Base-by-base conservation (phyloP, 2,329 filamentous ascomycete genomes). In the Paecilomyces variotii region DNA sequence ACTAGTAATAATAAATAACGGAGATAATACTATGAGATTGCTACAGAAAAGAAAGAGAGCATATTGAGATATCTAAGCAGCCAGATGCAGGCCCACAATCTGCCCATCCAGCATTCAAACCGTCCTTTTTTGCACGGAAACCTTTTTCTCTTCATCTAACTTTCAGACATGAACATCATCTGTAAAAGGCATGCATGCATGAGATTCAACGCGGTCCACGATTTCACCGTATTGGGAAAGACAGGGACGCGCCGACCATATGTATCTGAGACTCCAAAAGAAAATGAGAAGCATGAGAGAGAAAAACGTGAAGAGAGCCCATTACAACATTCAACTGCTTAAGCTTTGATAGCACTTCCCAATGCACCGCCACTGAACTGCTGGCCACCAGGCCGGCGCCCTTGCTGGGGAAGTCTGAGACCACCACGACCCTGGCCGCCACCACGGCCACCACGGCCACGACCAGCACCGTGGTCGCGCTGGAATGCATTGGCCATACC, bases 401-500 rank as follows among this genome's bases (percentile, higher is more conserved):
- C 39, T 45, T 75, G 71, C 60, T 75, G 72, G 27, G 73, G 72
- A 19, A 75, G 56, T 59, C 73, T 67, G 35, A 69, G 60, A 50
- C 74, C 70, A 61, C 74, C 74, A 55, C 75, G 72, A 53, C 68
- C 69, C 53, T 72, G 67, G 61, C 73, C 74, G 55, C 67, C 67
- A 59, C 73, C 65, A 50, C 74, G 65, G 53, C 79, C 76, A 62
- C 85, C 80, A 57, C 84, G 80, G 50, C 88, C 87, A 77, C 85
- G 70, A 74, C 86, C 89, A 64, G 88, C 84, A 59, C 89, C 90
- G 64, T 90, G 89, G 80, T 96, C 91, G 74, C 93, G 82, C 82
- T 97, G 92, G 78, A 97, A 97, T 28, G 91, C 93, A 71, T 96
- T 96, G 60, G 90, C 87, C 66, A 92, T 96, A 68, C 94, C 94